Evolutionary conservation across 1,284 basidiomycete species (phyloP), one percentile per base, ranked within the genome.

Genomic region (Trichosporon faecale): DNA sequence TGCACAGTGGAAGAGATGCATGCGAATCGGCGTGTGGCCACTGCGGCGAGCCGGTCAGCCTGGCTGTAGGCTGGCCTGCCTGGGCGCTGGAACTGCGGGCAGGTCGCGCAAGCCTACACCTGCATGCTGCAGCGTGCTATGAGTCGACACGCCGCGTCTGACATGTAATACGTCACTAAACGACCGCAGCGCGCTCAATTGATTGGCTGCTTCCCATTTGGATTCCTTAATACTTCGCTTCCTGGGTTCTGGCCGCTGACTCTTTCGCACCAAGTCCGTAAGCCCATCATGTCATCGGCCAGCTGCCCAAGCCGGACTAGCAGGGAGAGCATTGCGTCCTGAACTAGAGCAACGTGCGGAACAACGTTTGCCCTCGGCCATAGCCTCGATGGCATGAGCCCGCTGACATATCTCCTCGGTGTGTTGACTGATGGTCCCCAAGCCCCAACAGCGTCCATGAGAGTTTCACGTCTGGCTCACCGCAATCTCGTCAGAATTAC

Each of bases 361-460:
- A 31, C 57, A 61, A 31, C 27, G 52, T 61, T 18, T 31, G 16
- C 27, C 12, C 14, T 27, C 16, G 55, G 55, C 55, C 21, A 29
- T n/a, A n/a, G n/a, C n/a, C n/a, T n/a, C n/a, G 52, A 55, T 61
- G 8, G 27, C 57, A 33, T 61, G 57, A 31, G 57, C 57, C 33
- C 57, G 57, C 57, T 61, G 57, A 61, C 57, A 61, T 61, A 61
- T 61, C 29, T 2, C 57, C 29, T 27, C 55, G 55, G 55, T 31
- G 25, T 60, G 55, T 18, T 60, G 55, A 29, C 35, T 37, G 35
- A 37, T 37, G 35, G 35, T 37, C 35, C 35, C 35, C 35, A 37
- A 12, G 11, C 35, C 35, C 35, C 40, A 44, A 44, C 18, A 18
- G 16, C 18, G 40, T n/a, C 40, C 40, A 44, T 44, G 40, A 44